These are phyloP conservation scores for Colletotrichum tanaceti DNA, from an alignment of 2,329 filamentous ascomycete genomes.

Conservation along the genomic window DNA sequence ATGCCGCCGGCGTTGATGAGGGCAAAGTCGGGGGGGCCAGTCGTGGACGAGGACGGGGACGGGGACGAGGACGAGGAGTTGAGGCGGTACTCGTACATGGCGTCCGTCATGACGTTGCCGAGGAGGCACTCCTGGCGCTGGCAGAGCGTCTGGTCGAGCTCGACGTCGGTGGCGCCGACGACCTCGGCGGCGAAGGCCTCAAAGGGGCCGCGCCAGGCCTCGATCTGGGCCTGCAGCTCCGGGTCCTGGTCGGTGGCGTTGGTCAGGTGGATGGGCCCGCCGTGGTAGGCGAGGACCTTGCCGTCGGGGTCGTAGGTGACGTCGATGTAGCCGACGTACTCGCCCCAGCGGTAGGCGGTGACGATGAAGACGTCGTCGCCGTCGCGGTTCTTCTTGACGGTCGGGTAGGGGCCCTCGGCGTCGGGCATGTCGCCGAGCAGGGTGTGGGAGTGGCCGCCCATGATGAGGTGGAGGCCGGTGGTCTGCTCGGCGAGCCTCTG, in stretches of 20 bases:
- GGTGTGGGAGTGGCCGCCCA: constrained; percentile 71
- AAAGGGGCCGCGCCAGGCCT: constrained; percentile 70
- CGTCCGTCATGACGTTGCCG: constrained; percentile 67
- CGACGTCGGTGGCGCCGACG: constrained; percentile 65
- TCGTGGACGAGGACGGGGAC: constrained; percentile 46
- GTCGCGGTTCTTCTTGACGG: constrained; percentile 68
- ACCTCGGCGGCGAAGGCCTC: constrained; percentile 68
- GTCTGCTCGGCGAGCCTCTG: constrained; percentile 69
- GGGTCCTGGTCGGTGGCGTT: constrained; percentile 69
- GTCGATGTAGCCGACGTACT: constrained; percentile 76
- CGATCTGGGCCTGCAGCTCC: constrained; percentile 67
- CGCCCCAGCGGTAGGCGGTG: constrained; percentile 75
- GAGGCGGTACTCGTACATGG: constrained; percentile 70
- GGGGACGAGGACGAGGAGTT: constrained; percentile 55
- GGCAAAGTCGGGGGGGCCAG: constrained; percentile 64
- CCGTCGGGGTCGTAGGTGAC: constrained; percentile 71
- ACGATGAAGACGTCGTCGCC: constrained; percentile 77
- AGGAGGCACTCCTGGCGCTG: constrained; percentile 68
- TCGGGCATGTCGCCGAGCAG: constrained; percentile 69
- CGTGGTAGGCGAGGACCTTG: constrained; percentile 71
- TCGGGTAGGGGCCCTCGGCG: constrained; percentile 71
- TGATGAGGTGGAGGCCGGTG: constrained; percentile 74
- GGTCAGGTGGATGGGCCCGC: constrained; percentile 72
- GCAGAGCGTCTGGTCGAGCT: constrained; percentile 70
- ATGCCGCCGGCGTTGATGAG: constrained; percentile 74